Percentiles rank a stretch among this genome's conserved stretches.
Evolutionary conservation across 1,139 yeast species (phyloP).

Genomic region (Saccharomyces uvarum): DNA sequence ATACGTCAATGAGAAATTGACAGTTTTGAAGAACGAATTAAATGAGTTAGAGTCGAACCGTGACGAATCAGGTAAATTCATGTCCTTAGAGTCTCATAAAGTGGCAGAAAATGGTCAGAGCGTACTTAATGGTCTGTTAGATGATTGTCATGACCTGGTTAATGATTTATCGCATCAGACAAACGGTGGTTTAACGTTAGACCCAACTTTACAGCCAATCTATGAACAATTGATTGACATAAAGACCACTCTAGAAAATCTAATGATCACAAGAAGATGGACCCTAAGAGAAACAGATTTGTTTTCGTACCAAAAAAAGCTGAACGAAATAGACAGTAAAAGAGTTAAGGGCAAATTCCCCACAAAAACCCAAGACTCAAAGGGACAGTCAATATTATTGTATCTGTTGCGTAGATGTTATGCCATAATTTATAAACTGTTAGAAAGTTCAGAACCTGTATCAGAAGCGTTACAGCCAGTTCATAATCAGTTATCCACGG

Average conservation of each 20-base stretch:
- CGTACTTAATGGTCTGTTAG: slow-evolving; percentile 63
- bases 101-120: slow-evolving; percentile 46
- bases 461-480: slow-evolving; percentile 86
- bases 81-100: slow-evolving; percentile 33
- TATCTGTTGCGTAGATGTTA: slow-evolving; percentile 83
- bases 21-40: slow-evolving; percentile 35
- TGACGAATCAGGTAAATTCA: slow-evolving; percentile 40
- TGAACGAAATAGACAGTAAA: slow-evolving; percentile 64
- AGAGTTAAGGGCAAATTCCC: slow-evolving; percentile 54
- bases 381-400: slow-evolving; percentile 61
- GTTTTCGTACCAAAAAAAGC: slow-evolving; percentile 66
- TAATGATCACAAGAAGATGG: slow-evolving; percentile 91
- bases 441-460: slow-evolving; percentile 91
- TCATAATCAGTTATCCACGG: slow-evolving; percentile 87
- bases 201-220: slow-evolving; percentile 42
- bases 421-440: slow-evolving; percentile 75
- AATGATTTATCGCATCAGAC: slow-evolving; percentile 63
- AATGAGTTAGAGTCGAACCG: slow-evolving; percentile 38
- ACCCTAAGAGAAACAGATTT: slow-evolving; percentile 91
- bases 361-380: slow-evolving; percentile 28
- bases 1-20: slow-evolving; percentile 27
- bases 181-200: slow-evolving; percentile 38
- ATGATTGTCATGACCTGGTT: slow-evolving; percentile 71
- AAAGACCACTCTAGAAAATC: slow-evolving; percentile 67
- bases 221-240: slow-evolving; percentile 52